Evolutionary conservation across 2,329 filamentous ascomycete genomes (phyloP), one percentile per base, ranked within the genome.

Genomic region (Phaeoacremonium minimum): DNA sequence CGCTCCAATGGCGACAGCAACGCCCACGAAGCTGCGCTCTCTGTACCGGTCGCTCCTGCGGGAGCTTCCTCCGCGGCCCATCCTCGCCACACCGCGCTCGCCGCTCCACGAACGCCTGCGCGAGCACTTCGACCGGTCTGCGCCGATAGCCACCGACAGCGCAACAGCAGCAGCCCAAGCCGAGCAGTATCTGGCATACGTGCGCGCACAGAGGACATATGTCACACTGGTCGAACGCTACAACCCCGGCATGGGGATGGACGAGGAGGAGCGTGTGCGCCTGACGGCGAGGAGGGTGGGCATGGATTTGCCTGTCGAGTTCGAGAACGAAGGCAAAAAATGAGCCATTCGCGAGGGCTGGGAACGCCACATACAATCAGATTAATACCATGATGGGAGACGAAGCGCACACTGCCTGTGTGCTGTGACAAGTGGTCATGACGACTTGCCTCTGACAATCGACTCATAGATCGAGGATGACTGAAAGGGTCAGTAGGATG

Each of bases 191-290:
- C 63, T 89, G 17, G 75, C 80, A 39, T 97, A 95, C 57, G 73
- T 93, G 15, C 78, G 79, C 49, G 83, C 90, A n/a, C 93, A 98
- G 68, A 73, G 90, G 35, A 77, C 78, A 56, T 96, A 97, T 59
- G 75, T 79, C 17, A 83, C 79, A 13, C 66, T 97, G 30, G 60
- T 97, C 26, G 90, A 96, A 64, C 75, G 90, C 50, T 97, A 98
- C 64, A 97, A 97, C 60, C 89, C 89, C 0, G 89, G 90, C 14
- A 87, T 94, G 80, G 77, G 79, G 47, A 87, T 95, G 83, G 80
- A 85, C 47, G 83, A 81, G 57, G 81, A 94, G 63, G 90, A 97
- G 67, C 74, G 87, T 42, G 81, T 96, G 29, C 69, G 87, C 40
- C 67, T 96, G 67, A 85, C 86, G 36, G 93, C 93, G 7, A 71